These are phyloP conservation scores for Citrullus amarus DNA, from an alignment of 306 rosid species.

Conservation along the genomic window DNA sequence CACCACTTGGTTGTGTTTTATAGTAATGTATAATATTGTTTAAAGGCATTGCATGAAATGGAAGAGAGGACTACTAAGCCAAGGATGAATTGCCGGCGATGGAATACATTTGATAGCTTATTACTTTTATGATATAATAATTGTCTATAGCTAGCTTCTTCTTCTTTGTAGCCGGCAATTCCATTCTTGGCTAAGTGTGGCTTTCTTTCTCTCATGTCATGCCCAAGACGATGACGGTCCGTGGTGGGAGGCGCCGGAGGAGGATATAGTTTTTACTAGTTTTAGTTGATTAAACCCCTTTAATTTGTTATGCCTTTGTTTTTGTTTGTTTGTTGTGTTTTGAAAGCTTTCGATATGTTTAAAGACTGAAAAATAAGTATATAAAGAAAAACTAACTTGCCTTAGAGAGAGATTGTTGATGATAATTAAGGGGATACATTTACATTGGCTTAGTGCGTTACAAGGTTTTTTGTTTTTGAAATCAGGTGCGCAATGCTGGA, in stretches of 20 bases:
- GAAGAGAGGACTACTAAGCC: slow-evolving; percentile 10
- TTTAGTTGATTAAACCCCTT: too few relatives aligned
- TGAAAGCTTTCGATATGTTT: not conserved
- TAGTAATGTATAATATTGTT: not conserved
- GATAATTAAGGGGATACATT: too few relatives aligned
- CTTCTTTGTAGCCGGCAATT: slow-evolving; percentile 5
- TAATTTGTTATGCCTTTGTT: too few relatives aligned
- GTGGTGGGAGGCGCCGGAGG: not conserved
- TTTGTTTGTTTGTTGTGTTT: not conserved
- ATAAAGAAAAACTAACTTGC: too few relatives aligned
- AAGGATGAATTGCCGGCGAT: slow-evolving; percentile 11
- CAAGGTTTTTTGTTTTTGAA: too few relatives aligned
- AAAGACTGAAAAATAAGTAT: not conserved
- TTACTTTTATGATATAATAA: not conserved
- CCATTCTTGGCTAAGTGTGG: slow-evolving; percentile 10
- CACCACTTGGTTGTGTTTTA: not conserved
- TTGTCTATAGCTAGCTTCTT: not conserved
- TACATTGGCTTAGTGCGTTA: too few relatives aligned
- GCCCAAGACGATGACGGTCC: not conserved
- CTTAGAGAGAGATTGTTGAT: not conserved
- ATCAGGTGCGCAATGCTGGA: too few relatives aligned
- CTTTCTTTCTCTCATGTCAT: slow-evolving; percentile 9
- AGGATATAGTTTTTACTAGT: too few relatives aligned
- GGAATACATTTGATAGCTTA: too few relatives aligned
- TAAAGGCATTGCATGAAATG: slow-evolving; percentile 4